Evolutionary conservation across 129 eudicot species (phyloP).

Genomic region (Flaveria linearis): DNA sequence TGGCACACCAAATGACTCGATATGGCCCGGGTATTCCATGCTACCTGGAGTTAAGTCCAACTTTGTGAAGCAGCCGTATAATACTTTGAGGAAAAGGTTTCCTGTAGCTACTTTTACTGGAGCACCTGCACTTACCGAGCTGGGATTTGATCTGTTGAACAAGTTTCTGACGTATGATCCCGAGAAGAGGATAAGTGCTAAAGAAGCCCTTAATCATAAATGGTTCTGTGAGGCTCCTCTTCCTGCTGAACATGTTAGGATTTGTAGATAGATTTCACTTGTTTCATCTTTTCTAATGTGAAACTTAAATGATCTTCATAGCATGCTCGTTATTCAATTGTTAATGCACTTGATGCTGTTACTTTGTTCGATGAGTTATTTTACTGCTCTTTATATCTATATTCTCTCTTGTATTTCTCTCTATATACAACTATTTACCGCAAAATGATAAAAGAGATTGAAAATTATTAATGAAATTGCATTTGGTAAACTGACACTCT

Average conservation of each 20-base stretch:
- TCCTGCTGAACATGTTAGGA: conserved; percentile 46
- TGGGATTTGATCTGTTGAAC: conserved; percentile 82
- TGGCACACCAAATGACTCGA: conserved; percentile 72
- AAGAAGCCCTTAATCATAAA: conserved; percentile 66
- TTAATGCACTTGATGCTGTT: background rate
- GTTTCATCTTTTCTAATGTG: background rate
- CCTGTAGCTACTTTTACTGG: conserved; percentile 69
- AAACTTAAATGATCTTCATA: conserved; percentile 11
- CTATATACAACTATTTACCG: background rate
- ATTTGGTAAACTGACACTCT: background rate
- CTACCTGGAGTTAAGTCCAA: conserved; percentile 62
- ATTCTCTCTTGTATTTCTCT: background rate
- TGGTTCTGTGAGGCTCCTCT: conserved; percentile 82
- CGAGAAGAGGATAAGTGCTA: conserved; percentile 69
- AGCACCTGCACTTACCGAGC: conserved; percentile 62
- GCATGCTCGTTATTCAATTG: background rate
- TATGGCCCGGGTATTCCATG: conserved; percentile 72
- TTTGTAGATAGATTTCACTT: conserved; percentile 27
- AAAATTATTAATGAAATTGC: background rate
- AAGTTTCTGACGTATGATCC: conserved; percentile 71
- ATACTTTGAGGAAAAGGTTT: conserved; percentile 57
- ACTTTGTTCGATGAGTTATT: background rate
- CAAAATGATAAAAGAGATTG: background rate
- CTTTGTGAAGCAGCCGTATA: conserved; percentile 57
- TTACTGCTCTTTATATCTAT: background rate